Conservation (phyloP, 2,329 filamentous ascomycete genomes). For the Laburnicola sp. region DNA sequence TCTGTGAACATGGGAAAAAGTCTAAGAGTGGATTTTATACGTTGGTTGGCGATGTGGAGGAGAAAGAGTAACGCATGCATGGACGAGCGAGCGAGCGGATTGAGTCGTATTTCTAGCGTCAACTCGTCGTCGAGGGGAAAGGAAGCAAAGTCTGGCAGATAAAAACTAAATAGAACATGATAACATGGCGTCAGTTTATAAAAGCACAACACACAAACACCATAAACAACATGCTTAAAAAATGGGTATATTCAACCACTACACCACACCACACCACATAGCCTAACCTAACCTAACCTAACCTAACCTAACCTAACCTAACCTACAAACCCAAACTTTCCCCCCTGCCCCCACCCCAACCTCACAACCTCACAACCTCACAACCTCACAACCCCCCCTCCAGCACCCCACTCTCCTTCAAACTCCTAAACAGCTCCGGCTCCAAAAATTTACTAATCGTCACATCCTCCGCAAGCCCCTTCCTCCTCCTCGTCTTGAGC, state of each 20-base stretch:
- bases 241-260: not conserved
- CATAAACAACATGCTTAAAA: not conserved
- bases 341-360: not conserved
- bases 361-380: not conserved
- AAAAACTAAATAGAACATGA: too few species aligned
- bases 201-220: too few species aligned
- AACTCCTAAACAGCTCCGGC: constrained; percentile 83
- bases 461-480: constrained; percentile 93
- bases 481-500: constrained; percentile 88
- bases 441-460: constrained; percentile 96
- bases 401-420: constrained; percentile 86
- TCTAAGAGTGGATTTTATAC: too few species aligned
- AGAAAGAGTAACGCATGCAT: too few species aligned
- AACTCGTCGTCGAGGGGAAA: too few species aligned
- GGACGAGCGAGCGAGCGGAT: too few species aligned
- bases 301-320: not conserved
- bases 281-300: not conserved
- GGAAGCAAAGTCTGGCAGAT: too few species aligned
- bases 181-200: too few species aligned
- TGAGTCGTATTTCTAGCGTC: too few species aligned
- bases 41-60: too few species aligned
- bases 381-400: constrained; percentile 53
- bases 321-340: not conserved
- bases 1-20: too few species aligned
- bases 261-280: not conserved